Conservation (phyloP, 305 asterid species). For the Solanum hybrid region DNA sequence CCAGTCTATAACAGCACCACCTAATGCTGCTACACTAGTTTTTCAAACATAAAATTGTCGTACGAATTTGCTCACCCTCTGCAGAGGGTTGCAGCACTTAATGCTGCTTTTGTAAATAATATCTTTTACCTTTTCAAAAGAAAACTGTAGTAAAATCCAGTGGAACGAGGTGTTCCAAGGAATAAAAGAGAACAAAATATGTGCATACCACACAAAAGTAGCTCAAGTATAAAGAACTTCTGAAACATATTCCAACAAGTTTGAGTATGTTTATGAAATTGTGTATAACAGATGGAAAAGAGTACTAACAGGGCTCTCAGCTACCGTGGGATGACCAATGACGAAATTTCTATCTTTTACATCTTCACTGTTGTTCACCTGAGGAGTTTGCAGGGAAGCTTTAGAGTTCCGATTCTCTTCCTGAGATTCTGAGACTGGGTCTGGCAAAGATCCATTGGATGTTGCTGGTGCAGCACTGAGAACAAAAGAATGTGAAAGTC, state of each 20-base stretch:
- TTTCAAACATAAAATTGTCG: not conserved
- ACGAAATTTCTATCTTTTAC: constrained; percentile 28
- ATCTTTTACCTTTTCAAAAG: not conserved
- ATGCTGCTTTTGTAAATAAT: not conserved
- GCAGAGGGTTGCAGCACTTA: not conserved
- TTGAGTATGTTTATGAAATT: not conserved
- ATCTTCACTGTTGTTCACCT: constrained; percentile 23
- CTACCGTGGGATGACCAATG: constrained; percentile 49
- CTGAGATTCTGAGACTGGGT: constrained; percentile 19
- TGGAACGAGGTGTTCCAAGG: not conserved
- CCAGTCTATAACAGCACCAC: not conserved
- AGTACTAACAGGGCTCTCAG: constrained; percentile 49
- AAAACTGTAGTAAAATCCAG: not conserved
- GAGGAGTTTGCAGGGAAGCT: constrained; percentile 17
- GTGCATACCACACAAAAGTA: not conserved
- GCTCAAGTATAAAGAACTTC: not conserved
- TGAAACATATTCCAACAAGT: not conserved
- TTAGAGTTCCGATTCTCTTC: constrained; percentile 32
- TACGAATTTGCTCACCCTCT: not conserved
- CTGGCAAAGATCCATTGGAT: constrained; percentile 45
- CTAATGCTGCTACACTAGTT: not conserved
- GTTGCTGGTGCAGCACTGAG: constrained; percentile 46
- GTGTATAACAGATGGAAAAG: not conserved
- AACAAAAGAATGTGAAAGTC: constrained; percentile 3
- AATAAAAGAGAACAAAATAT: not conserved